phyloP scores from a whole-genome alignment of 306 rosid genomes.

The Hylodesmum podocarpum region DNA sequence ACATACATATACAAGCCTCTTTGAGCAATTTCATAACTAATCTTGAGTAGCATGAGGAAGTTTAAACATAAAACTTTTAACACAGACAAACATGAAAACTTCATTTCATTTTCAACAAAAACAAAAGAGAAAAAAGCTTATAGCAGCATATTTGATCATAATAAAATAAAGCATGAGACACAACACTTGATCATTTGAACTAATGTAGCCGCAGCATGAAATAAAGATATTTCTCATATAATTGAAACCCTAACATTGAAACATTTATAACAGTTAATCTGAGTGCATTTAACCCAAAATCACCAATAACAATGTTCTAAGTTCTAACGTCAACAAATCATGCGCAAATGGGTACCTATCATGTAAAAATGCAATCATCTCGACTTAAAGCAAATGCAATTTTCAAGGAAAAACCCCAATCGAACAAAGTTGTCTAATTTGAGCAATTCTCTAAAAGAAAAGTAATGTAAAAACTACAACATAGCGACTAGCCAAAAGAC shows the following conservation, averaged over 20 bases:
- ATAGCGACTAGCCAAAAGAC: not conserved
- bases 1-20: not conserved
- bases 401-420: not conserved
- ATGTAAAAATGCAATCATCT: not conserved
- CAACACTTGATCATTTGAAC: not conserved
- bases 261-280: not conserved
- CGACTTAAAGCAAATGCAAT: not conserved
- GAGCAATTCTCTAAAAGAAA: not conserved
- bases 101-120: not conserved
- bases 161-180: not conserved
- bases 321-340: not conserved
- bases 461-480: not conserved
- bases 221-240: not conserved
- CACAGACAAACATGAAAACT: not conserved
- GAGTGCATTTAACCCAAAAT: not conserved
- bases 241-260: not conserved
- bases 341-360: not conserved
- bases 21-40: constrained; percentile 6
- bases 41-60: not conserved
- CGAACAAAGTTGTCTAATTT: not conserved
- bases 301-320: not conserved
- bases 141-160: not conserved
- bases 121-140: not conserved
- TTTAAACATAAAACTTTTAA: not conserved
- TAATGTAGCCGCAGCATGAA: not conserved